Percentiles rank a stretch among this genome's conserved stretches.
Evolutionary conservation across 768 basidiomycete species (phyloP).

Genomic region (Trametes meyenii): DNA sequence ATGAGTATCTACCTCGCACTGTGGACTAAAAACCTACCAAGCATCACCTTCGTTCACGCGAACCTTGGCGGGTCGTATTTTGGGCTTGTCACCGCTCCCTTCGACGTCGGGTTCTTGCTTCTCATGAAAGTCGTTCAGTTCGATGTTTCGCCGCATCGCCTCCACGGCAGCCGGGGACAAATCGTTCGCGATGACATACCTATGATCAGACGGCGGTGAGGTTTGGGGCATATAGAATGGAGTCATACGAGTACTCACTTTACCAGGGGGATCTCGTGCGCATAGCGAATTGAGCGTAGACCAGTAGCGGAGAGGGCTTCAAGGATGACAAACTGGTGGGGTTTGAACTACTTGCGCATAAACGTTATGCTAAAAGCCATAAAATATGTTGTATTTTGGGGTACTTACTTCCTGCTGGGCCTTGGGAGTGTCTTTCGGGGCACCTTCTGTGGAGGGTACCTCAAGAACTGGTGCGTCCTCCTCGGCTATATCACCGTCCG

Average conservation of each 20-base stretch:
- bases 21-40: slow-evolving; percentile 51
- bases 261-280: slow-evolving; percentile 91
- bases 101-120: slow-evolving; percentile 20
- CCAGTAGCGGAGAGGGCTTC: slow-evolving; percentile 97
- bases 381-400: no score
- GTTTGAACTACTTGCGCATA: slow-evolving; percentile 45
- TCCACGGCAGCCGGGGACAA: slow-evolving; percentile 79
- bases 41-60: slow-evolving; percentile 92
- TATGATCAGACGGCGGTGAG: slow-evolving; percentile 34
- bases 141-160: slow-evolving; percentile 86
- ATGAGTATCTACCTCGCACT: not conserved
- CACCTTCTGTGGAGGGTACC: not conserved
- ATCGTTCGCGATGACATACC: slow-evolving; percentile 95
- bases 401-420: slow-evolving; percentile 22
- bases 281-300: slow-evolving; percentile 93
- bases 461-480: not conserved
- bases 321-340: slow-evolving; percentile 74
- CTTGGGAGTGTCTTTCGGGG: not conserved
- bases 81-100: slow-evolving; percentile 2
- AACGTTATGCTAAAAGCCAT: no score
- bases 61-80: slow-evolving; percentile 53
- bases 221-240: not conserved
- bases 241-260: slow-evolving; percentile 53
- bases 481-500: not conserved
- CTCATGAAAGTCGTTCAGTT: slow-evolving; percentile 71